Base-by-base conservation (phyloP, 2,329 filamentous ascomycete species). In the Periconia sp. region DNA sequence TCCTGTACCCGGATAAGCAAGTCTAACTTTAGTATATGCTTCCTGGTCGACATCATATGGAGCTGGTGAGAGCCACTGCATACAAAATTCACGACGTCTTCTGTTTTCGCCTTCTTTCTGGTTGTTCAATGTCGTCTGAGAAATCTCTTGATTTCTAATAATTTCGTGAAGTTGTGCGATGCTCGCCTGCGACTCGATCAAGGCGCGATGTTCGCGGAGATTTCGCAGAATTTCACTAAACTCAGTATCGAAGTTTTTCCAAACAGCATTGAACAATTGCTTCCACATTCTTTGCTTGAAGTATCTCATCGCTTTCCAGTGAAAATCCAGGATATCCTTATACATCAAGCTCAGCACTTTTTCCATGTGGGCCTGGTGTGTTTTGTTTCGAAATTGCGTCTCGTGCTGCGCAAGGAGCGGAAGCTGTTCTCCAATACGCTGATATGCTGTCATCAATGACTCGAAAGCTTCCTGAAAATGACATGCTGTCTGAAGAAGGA, bases 241-340 rank as follows among this genome's bases (percentile, higher is more conserved):
- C 10, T 57, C 55, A 11, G 60, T 52, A 6, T 54, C 49, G 47
- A 74, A 74, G 10, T 62, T 61, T 46, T 61, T 65, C 73, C 73
- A 76, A 13, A 60, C 58, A 3, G 71, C 59, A 45, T 60, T 53
- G 45, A 76, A 74, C 2, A 75, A 2, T 31, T 69, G 57, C 45
- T 63, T 64, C 64, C 69, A 71, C 40, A 60, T 27, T 15, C 13
- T 31, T 31, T 52, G 20, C 23, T 33, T 23, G 35, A 56, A 56
- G 48, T 54, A 53, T 27, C 49, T 50, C 7, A 55, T 27, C n/a
- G 58, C 58, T 19, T 53, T 47, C 17, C 18, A 23, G 40, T 59
- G 58, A 40, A 61, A 59, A 10, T 56, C 41, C 18, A 59, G 40
- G 10, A 61, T 54, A 31, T 59, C 58, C 14, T 45, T 19, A 20